Evolutionary conservation across 2,329 filamentous ascomycete species (phyloP).

Genomic region (Cordyceps tenuipes): DNA sequence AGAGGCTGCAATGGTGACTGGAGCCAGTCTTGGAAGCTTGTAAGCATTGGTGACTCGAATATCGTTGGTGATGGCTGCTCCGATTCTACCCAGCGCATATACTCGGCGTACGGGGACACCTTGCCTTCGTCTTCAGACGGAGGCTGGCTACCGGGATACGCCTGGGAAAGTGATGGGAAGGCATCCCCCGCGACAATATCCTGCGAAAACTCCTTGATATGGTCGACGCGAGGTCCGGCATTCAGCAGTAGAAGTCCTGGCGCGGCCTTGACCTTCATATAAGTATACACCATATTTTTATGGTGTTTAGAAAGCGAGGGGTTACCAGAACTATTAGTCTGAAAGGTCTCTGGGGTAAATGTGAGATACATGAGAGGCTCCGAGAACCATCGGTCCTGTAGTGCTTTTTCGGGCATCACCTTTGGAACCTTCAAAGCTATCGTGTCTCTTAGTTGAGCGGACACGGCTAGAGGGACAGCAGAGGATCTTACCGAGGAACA

Average conservation of each 20-base stretch:
- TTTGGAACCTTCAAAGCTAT: conserved; percentile 50
- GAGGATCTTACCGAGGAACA: conserved; percentile 68
- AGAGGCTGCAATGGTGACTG: conserved; percentile 91
- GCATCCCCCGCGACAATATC: conserved; percentile 17
- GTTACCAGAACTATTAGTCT: conserved; percentile 51
- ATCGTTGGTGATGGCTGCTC: conserved; percentile 59
- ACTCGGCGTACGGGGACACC: conserved; percentile 54
- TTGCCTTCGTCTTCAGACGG: conserved; percentile 23
- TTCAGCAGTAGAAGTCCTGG: conserved; percentile 59
- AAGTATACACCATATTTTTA: conserved; percentile 51
- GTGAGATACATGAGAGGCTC: conserved; percentile 58
- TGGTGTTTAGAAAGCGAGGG: conserved; percentile 55
- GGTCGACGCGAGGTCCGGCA: conserved; percentile 40
- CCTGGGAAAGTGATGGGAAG: conserved; percentile 66
- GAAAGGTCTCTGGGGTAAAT: conserved; percentile 45
- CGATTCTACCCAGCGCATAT: conserved; percentile 75
- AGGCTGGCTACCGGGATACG: conserved; percentile 30
- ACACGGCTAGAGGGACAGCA: neutral
- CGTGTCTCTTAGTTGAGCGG: neutral
- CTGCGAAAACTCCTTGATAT: conserved; percentile 18
- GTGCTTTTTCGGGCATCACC: conserved; percentile 48
- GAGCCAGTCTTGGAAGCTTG: conserved; percentile 79
- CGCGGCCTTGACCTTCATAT: conserved; percentile 55
- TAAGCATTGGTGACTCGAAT: conserved; percentile 44
- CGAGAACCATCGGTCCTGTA: conserved; percentile 61